Base-by-base conservation (phyloP, 441 rosid species). In the Populus hybrid region DNA sequence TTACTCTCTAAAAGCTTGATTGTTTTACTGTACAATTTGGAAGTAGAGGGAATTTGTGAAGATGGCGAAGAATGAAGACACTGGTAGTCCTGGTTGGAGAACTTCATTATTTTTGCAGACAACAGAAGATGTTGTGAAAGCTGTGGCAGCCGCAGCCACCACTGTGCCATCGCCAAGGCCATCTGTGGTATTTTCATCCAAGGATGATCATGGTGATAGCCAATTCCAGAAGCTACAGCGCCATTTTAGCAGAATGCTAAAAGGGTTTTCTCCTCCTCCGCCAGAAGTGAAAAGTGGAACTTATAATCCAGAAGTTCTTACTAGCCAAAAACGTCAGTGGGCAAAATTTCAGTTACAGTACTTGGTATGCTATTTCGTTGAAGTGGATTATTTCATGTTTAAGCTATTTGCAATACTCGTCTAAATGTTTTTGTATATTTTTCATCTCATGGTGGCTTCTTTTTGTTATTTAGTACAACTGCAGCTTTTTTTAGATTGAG, bases 281-380 rank as follows among this genome's bases (percentile, higher is more conserved):
- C 82, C 91, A 26, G 92, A 90, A 84, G 88, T 83, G 26, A 92
- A 84, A 80, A 83, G 76, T 74, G 83, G 77, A 10, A 38, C 87
- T 35, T 96, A 96, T 72, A 96, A 96, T 86, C 99, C 98, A 10
- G 99, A 96, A 90, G 89, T 94, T 88, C 85, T 96, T 80, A 96
- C 97, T 2, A 92, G 91, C 92, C 99, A 89, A 83, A 96, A 96
- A 90, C 97, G 98, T 76, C 97, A 91, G 70, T 96, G 99, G 98
- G 95, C 97, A 10, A 93, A 84, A 59, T 90, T 80, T 79, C 99
- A 96, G 84, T 87, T 91, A 75, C 98, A 94, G 67, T 87, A 92
- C 87, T 84, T 93, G 98, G 98, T 93, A 87, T 54, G 88, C 21
- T 42, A 28, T 69, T 83, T 76, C 6, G 57, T 69, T 76, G 35